These are phyloP conservation scores for Phytophthora hibernalis DNA, from an alignment of 352 stramenopile genomes.

Conservation along the genomic window DNA sequence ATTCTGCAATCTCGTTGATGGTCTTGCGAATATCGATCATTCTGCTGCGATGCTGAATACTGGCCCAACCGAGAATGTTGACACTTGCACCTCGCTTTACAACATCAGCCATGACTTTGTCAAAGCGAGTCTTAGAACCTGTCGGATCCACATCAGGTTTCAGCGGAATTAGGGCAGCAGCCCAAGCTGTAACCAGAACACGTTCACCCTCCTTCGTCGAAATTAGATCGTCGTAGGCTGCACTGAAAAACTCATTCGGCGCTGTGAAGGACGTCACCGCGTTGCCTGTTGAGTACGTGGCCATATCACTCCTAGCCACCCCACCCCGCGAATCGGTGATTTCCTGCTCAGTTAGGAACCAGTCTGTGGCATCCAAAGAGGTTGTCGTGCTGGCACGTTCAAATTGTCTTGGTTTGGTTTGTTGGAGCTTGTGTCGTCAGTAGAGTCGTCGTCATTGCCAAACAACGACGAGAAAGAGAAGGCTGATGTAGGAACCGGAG, in stretches of 20 bases:
- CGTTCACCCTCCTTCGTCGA: conserved; percentile 26
- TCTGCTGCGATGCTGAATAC: conserved; percentile 41
- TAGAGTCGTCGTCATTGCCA: conserved; percentile 1
- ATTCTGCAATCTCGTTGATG: conserved; percentile 41
- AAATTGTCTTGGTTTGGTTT: conserved; percentile 31
- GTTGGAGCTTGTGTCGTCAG: not conserved
- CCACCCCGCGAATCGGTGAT: conserved; percentile 52
- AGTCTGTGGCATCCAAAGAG: conserved; percentile 47
- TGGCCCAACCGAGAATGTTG: conserved; percentile 57
- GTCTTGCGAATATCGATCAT: conserved; percentile 46
- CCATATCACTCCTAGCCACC: conserved; percentile 41
- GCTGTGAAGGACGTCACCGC: conserved; percentile 40
- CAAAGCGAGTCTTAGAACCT: conserved; percentile 38
- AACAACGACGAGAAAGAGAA: conserved; percentile 23
- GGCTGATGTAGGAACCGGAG: not conserved
- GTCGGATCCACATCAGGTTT: conserved; percentile 34
- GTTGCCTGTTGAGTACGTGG: conserved; percentile 44
- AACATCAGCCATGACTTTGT: conserved; percentile 38
- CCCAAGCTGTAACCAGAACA: conserved; percentile 55
- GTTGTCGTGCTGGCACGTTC: conserved; percentile 39
- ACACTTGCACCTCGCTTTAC: conserved; percentile 43
- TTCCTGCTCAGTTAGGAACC: conserved; percentile 63
- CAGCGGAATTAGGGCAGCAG: conserved; percentile 47
- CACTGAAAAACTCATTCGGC: conserved; percentile 50
- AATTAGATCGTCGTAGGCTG: conserved; percentile 46